phyloP scores from a whole-genome alignment of 768 basidiomycete species.

The Cystofilobasidium capitatum region DNA sequence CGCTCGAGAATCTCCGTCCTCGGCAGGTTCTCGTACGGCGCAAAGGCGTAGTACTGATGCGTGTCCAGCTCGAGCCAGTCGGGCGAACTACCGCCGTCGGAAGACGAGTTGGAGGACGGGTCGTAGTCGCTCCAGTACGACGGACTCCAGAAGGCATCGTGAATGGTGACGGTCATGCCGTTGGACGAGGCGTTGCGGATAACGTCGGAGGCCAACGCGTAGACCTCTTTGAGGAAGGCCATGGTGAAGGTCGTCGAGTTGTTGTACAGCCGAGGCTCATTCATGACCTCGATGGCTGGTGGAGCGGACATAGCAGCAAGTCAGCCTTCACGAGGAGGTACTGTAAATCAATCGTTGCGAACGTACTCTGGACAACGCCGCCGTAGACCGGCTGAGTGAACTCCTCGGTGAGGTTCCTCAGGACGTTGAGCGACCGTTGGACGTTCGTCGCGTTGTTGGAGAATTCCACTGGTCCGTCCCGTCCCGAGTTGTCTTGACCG shows the following conservation, averaged over 20 bases:
- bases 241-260: slow-evolving; percentile 31
- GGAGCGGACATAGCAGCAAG: background rate
- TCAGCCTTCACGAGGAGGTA: background rate
- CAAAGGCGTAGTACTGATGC: slow-evolving; percentile 38
- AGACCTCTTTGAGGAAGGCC: slow-evolving; percentile 34
- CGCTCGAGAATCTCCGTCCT: slow-evolving; percentile 32
- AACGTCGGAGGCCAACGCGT: slow-evolving; percentile 28
- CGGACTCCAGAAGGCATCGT: slow-evolving; percentile 38
- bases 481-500: slow-evolving; percentile 22
- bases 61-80: slow-evolving; percentile 23
- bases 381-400: slow-evolving; percentile 35
- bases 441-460: slow-evolving; percentile 16
- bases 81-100: background rate
- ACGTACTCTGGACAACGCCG: slow-evolving; percentile 33
- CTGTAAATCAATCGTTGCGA: background rate
- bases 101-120: slow-evolving; percentile 18
- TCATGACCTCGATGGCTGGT: slow-evolving; percentile 36
- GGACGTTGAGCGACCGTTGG: slow-evolving; percentile 7
- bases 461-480: slow-evolving; percentile 10
- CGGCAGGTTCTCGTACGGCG: slow-evolving; percentile 34
- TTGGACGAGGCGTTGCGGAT: slow-evolving; percentile 20
- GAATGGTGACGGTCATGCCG: slow-evolving; percentile 32
- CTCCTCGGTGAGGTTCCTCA: slow-evolving; percentile 33
- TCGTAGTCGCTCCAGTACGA: slow-evolving; percentile 36
- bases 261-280: slow-evolving; percentile 35